A percentile compares a stretch with the other conserved stretches of the same genome.
phyloP scores from a whole-genome alignment of 805 yeast genomes.

The Candida montana region DNA sequence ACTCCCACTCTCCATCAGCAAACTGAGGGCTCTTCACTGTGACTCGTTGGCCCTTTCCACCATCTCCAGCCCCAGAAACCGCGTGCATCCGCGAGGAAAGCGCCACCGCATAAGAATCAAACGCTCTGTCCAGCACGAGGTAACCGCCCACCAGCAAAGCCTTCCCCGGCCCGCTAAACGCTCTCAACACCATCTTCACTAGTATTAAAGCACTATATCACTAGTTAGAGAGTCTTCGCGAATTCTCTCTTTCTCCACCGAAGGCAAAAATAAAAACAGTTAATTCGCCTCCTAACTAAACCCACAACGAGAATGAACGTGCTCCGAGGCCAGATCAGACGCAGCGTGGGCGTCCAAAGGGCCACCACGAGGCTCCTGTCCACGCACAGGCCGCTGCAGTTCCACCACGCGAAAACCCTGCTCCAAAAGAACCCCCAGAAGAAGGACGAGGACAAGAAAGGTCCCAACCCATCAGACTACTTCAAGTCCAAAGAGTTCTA shows the following conservation, averaged over 20 bases:
- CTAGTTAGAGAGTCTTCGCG: too few species aligned
- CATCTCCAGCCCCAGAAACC: slow-evolving; percentile 29
- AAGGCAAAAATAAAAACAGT: too few species aligned
- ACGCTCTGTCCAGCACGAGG: slow-evolving; percentile 74
- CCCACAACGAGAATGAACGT: neutral
- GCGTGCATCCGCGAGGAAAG: slow-evolving; percentile 89
- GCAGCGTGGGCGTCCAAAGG: neutral
- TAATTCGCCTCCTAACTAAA: too few species aligned
- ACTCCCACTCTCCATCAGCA: slow-evolving; percentile 62
- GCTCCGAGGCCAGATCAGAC: neutral
- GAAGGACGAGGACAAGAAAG: slow-evolving; percentile 20
- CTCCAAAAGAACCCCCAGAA: slow-evolving; percentile 12
- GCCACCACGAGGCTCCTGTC: slow-evolving; percentile 6
- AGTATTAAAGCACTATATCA: too few species aligned
- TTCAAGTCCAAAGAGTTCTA: slow-evolving; percentile 39
- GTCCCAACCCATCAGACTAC: slow-evolving; percentile 30
- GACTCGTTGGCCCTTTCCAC: slow-evolving; percentile 22
- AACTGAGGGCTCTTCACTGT: slow-evolving; percentile 74
- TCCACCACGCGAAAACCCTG: slow-evolving; percentile 9
- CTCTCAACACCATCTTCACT: slow-evolving; percentile 20
- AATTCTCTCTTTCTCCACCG: neutral
- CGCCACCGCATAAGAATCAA: slow-evolving; percentile 77
- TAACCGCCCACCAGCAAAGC: slow-evolving; percentile 95
- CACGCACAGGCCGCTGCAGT: slow-evolving; percentile 3
- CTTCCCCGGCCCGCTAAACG: slow-evolving; percentile 92